Conservation (phyloP, 257 asterid species). For the Scutellaria baicalensis region DNA sequence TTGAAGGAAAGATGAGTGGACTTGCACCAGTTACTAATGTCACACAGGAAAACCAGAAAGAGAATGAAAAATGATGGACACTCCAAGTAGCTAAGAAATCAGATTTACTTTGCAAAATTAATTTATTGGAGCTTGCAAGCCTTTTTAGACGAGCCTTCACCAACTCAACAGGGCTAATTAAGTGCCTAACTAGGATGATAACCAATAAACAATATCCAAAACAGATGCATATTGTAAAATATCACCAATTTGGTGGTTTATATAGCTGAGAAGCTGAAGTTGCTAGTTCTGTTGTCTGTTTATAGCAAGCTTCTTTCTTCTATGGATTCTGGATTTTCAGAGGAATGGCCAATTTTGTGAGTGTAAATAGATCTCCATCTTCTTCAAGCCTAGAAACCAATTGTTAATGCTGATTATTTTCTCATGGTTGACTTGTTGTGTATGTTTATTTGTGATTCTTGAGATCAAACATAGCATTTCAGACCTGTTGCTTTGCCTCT, state of each 20-base stretch:
- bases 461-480: not conserved
- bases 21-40: slow-evolving; percentile 11
- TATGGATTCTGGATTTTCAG: not conserved
- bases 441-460: not conserved
- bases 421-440: not conserved
- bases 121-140: slow-evolving; percentile 1
- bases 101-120: not conserved
- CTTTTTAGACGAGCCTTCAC: not conserved
- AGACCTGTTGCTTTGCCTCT: not conserved
- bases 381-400: not conserved
- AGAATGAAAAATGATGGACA: slow-evolving; percentile 8
- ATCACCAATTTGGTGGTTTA: not conserved
- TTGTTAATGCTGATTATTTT: not conserved
- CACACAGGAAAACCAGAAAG: slow-evolving; percentile 12
- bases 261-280: slow-evolving; percentile 3
- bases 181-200: not conserved
- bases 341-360: slow-evolving; percentile 3
- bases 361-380: not conserved
- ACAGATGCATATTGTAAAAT: not conserved
- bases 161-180: not conserved
- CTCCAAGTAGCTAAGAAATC: slow-evolving; percentile 11
- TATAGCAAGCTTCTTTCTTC: not conserved
- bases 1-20: slow-evolving; percentile 16
- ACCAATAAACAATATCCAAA: not conserved
- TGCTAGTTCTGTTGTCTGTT: slow-evolving; percentile 3